These are phyloP conservation scores for Sinapis alba DNA, from an alignment of 441 rosid genomes.

Conservation along the genomic window DNA sequence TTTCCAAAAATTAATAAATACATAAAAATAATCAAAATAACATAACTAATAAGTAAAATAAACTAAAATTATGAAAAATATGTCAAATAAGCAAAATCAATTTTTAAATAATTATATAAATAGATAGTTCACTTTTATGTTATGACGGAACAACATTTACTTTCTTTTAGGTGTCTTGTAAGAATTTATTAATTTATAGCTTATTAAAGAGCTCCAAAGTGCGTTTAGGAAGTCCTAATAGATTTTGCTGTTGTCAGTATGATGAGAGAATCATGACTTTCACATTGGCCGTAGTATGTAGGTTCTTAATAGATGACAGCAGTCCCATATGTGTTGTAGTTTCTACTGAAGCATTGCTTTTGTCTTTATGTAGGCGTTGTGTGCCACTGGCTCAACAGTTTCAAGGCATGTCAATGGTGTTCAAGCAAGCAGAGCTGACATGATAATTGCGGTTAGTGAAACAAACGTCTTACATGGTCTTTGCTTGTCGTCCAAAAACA, in stretches of 20 bases:
- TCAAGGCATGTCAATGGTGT: constrained; percentile 81
- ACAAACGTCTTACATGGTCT: background rate
- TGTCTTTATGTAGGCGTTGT: constrained; percentile 61
- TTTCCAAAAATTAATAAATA: too few relatives aligned
- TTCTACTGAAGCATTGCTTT: constrained; percentile 4
- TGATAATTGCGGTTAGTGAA: constrained; percentile 83
- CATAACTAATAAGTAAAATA: too few relatives aligned
- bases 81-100: too few relatives aligned
- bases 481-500: background rate
- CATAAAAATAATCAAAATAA: too few relatives aligned
- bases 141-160: too few relatives aligned
- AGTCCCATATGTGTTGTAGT: background rate
- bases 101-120: too few relatives aligned
- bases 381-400: constrained; percentile 61
- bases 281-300: background rate
- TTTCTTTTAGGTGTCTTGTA: too few relatives aligned
- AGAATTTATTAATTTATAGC: too few relatives aligned
- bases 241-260: constrained; percentile 2
- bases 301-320: background rate
- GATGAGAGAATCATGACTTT: constrained; percentile 9
- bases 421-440: constrained; percentile 79
- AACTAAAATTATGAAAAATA: too few relatives aligned
- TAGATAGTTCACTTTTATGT: too few relatives aligned
- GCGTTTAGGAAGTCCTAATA: background rate
- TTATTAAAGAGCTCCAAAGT: background rate